Evolutionary conservation across 2,329 filamentous ascomycete species (phyloP), one percentile per base, ranked within the genome.

Genomic region (Claviceps digitariae): DNA sequence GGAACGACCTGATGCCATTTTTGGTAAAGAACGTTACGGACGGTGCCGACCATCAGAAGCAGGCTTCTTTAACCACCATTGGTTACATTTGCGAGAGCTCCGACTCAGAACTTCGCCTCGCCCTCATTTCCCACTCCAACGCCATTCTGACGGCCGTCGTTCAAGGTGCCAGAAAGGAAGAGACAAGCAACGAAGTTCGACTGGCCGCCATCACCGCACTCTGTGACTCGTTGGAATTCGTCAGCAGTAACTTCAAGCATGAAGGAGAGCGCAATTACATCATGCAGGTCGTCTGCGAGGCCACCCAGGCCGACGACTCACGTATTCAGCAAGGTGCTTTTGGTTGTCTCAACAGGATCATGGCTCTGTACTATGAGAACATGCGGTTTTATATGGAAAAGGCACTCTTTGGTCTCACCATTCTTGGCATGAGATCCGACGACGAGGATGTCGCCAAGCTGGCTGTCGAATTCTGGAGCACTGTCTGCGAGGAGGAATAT

Each of bases 331-430:
- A 95, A 68, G 90, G 90, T 57, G 88, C 93, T 45, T 98, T 96
- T 68, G 93, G 93, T 63, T 97, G 93, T 69, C 75, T 98, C 61
- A 98, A 98, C 79, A 84, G 93, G 64, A 97, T 98, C 70, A 98
- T 98, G 93, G 87, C 81, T 56, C 81, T 96, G 58, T 98, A 98
- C 78, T 98, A 98, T 70, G 93, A 98, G 65, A 94, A 96, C 75
- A 98, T 98, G 93, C 86, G 90, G 64, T 98, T 96, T 73, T 98
- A 98, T 76, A 98, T 98, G 93, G 93, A 98, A 78, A 97, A 97
- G 81, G 93, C 93, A 38, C 79, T 98, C 45, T 98, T 98, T 63
- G 93, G 93, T 55, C 79, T 98, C 43, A 98, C 93, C 41, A 95
- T 98, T 58, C 84, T 95, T 67, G 93, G 93, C 61, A 98, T 98